Evolutionary conservation across 257 asterid species (phyloP).

Genomic region (Solanum stenotomum): DNA sequence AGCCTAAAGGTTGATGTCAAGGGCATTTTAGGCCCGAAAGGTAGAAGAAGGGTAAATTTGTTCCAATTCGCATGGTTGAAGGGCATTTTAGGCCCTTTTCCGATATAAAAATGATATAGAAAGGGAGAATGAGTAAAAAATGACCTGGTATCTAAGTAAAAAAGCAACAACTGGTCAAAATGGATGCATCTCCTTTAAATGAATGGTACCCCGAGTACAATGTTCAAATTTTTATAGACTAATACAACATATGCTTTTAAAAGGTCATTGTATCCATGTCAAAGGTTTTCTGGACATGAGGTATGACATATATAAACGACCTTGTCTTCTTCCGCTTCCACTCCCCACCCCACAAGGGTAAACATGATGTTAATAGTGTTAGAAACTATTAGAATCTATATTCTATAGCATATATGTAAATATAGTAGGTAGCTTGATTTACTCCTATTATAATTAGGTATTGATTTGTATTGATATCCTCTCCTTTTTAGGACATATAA

Average conservation of each 20-base stretch:
- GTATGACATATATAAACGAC: background rate
- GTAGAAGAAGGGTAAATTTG: too few species aligned
- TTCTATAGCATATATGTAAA: background rate
- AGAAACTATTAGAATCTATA: background rate
- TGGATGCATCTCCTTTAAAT: background rate
- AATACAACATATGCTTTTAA: background rate
- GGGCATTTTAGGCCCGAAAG: too few species aligned
- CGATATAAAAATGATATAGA: background rate
- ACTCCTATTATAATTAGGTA: background rate
- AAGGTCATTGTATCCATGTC: background rate
- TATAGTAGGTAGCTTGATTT: background rate
- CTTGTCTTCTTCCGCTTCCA: background rate
- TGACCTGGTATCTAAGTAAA: background rate
- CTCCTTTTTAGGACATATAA: background rate
- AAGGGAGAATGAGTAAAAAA: background rate
- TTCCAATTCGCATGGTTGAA: too few species aligned
- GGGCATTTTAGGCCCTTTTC: too few species aligned
- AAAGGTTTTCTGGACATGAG: background rate
- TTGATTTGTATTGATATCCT: background rate
- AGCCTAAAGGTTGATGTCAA: too few species aligned
- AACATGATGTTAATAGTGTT: background rate
- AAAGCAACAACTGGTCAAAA: background rate
- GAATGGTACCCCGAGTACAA: background rate
- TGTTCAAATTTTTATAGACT: background rate
- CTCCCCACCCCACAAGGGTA: background rate